phyloP scores from a whole-genome alignment of 148 eudicot species.

The Chenopodium suecicum region DNA sequence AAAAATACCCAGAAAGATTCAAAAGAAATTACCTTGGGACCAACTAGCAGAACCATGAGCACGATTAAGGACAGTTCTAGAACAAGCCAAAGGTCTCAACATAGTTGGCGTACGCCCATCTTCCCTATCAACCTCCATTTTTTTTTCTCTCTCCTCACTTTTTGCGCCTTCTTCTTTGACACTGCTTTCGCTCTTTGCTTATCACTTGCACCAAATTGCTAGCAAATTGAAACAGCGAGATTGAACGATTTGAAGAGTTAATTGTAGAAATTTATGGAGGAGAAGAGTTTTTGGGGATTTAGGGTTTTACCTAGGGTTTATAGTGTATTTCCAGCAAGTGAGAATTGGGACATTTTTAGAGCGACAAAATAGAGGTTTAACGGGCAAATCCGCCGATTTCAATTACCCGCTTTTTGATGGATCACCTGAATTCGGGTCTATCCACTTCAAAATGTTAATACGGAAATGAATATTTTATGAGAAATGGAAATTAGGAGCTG shows the following conservation, averaged over 20 bases:
- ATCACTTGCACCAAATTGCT: too few relatives aligned
- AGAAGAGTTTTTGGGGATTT: background rate
- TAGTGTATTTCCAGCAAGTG: background rate
- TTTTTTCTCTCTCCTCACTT: background rate
- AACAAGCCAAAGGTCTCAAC: conserved; percentile 66
- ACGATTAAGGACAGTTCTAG: conserved; percentile 58
- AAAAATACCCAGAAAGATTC: too few relatives aligned
- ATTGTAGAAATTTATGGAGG: background rate
- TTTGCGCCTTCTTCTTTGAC: background rate
- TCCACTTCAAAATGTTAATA: too few relatives aligned
- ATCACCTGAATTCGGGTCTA: background rate
- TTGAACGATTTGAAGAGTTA: background rate
- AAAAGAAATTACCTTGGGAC: conserved; percentile 58
- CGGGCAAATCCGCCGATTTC: background rate
- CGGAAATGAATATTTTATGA: too few relatives aligned
- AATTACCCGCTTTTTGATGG: background rate
- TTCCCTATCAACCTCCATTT: conserved; percentile 13
- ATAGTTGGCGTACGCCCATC: conserved; percentile 77
- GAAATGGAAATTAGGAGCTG: too few relatives aligned
- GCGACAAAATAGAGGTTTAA: background rate
- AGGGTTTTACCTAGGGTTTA: conserved; percentile 10
- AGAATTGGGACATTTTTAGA: background rate
- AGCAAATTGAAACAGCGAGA: background rate
- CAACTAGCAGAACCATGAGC: conserved; percentile 93
- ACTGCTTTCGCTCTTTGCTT: background rate